These are phyloP conservation scores for Tanacetum coccineum DNA, from an alignment of 129 eudicot genomes.

Conservation along the genomic window DNA sequence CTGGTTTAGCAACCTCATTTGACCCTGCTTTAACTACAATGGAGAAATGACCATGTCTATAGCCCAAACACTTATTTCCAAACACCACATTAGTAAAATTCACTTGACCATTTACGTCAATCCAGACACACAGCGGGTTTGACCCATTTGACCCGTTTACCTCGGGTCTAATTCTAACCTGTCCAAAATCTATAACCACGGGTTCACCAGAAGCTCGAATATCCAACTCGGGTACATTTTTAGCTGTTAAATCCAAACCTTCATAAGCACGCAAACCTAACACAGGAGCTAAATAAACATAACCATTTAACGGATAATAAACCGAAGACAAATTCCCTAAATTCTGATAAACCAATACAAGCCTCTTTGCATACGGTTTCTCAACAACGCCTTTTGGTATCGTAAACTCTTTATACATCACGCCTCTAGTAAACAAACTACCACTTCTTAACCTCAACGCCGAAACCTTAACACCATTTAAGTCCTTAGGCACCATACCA, in stretches of 20 bases:
- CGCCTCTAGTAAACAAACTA: slow-evolving; percentile 55
- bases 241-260: slow-evolving; percentile 50
- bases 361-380: slow-evolving; percentile 62
- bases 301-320: slow-evolving; percentile 53
- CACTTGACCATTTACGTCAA: slow-evolving; percentile 48
- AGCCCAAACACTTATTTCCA: slow-evolving; percentile 48
- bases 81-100: slow-evolving; percentile 52
- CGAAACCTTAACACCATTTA: slow-evolving; percentile 59
- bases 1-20: slow-evolving; percentile 13
- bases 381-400: slow-evolving; percentile 53
- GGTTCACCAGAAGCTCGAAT: slow-evolving; percentile 50
- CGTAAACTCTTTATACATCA: slow-evolving; percentile 53
- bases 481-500: slow-evolving; percentile 55
- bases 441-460: slow-evolving; percentile 81
- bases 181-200: slow-evolving; percentile 43
- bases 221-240: slow-evolving; percentile 39
- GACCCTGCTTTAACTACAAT: slow-evolving; percentile 50
- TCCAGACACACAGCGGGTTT: slow-evolving; percentile 47
- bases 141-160: slow-evolving; percentile 42
- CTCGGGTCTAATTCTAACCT: slow-evolving; percentile 37
- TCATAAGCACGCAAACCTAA: slow-evolving; percentile 78
- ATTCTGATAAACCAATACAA: slow-evolving; percentile 71
- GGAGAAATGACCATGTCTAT: slow-evolving; percentile 71
- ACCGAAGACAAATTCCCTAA: slow-evolving; percentile 58
- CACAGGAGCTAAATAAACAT: slow-evolving; percentile 62